phyloP scores from a whole-genome alignment of 108 stramenopile species.

The Schizochytrium sp. region DNA sequence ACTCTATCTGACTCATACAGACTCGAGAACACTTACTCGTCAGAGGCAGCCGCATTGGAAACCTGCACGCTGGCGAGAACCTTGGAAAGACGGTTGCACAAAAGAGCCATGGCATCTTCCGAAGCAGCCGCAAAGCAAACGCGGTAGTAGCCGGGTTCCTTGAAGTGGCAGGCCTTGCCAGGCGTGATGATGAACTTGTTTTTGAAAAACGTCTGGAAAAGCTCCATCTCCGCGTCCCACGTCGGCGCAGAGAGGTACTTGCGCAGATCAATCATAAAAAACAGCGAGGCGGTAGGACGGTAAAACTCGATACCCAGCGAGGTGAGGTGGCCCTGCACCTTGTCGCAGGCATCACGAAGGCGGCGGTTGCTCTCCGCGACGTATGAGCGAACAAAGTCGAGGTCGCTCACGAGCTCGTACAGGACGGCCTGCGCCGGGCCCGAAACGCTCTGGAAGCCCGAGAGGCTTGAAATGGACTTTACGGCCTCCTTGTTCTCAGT shows the following conservation, averaged over 20 bases:
- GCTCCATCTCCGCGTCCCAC: constrained; percentile 58
- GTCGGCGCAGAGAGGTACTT: constrained; percentile 27
- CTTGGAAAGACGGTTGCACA: not conserved
- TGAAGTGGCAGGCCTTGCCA: constrained; percentile 60
- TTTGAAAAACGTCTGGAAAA: constrained; percentile 53
- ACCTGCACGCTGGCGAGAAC: not conserved
- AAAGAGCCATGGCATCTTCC: constrained; percentile 55
- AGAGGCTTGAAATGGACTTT: constrained; percentile 54
- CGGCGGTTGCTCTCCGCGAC: constrained; percentile 50
- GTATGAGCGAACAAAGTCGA: constrained; percentile 63
- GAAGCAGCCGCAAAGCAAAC: constrained; percentile 73
- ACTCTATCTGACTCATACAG: no score
- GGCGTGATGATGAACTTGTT: constrained; percentile 71
- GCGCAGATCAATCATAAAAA: constrained; percentile 70
- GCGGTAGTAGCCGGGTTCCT: constrained; percentile 71
- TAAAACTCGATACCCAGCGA: constrained; percentile 71
- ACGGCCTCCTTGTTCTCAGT: constrained; percentile 64
- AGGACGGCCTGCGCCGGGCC: constrained; percentile 71
- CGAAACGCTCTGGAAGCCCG: constrained; percentile 62
- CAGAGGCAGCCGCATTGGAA: no score
- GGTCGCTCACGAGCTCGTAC: constrained; percentile 64
- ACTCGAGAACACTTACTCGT: no score
- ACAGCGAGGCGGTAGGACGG: constrained; percentile 65
- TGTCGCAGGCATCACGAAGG: constrained; percentile 48
- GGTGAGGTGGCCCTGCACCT: constrained; percentile 55